A percentile compares a stretch with the other conserved stretches of the same genome.
Conservation (phyloP, 2,329 filamentous ascomycete species). For the Cordyceps militaris region DNA sequence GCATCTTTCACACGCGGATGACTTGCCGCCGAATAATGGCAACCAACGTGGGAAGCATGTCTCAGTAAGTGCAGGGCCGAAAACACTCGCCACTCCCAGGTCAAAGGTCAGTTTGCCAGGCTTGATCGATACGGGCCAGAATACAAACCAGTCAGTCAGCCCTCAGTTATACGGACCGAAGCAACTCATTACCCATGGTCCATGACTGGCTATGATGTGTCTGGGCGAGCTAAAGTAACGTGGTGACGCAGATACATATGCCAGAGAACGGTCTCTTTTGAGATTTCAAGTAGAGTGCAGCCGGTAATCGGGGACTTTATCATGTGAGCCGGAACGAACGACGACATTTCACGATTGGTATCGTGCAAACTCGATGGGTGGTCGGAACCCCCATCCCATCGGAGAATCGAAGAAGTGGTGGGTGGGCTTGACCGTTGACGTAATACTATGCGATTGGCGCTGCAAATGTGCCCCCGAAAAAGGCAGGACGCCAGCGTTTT, state of each 20-base stretch:
- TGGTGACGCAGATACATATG: too few relatives aligned
- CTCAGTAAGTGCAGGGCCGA: background rate
- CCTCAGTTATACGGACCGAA: too few relatives aligned
- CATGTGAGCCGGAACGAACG: background rate
- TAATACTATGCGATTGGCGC: constrained; percentile 1
- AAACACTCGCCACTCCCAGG: background rate
- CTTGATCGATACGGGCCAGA: background rate
- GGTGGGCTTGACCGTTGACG: constrained; percentile 3
- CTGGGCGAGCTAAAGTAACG: too few relatives aligned
- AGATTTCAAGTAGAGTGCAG: background rate
- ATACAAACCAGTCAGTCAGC: too few relatives aligned
- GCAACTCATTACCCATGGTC: too few relatives aligned
- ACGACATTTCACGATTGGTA: background rate
- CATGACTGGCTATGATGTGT: too few relatives aligned
- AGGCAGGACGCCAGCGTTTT: background rate
- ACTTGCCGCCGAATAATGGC: background rate
- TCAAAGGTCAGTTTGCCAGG: background rate
- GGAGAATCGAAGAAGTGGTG: background rate
- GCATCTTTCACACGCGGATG: background rate
- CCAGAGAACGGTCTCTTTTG: background rate
- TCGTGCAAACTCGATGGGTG: background rate
- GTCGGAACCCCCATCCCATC: too few relatives aligned
- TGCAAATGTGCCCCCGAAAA: background rate
- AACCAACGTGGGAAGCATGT: background rate
- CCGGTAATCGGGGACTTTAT: background rate